Base-by-base conservation (phyloP, 2,329 filamentous ascomycete genomes). In the Penicillium sp. region DNA sequence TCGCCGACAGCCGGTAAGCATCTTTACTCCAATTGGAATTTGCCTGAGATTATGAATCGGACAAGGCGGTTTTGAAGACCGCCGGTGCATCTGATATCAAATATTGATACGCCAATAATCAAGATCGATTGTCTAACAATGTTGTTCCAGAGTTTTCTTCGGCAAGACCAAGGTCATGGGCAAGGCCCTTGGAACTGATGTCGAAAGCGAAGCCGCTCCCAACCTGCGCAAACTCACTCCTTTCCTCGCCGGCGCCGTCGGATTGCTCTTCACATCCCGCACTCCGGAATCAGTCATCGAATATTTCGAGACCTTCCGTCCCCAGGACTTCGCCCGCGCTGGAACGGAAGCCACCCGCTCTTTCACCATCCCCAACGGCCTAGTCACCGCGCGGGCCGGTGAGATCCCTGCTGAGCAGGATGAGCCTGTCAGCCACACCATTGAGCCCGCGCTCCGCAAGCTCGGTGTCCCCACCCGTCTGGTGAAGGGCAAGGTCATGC, bases 111-210 rank as follows among this genome's bases (percentile, higher is more conserved):
- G 42, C 44, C 29, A 46, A 53, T 35, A 41, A 21, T 25, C 32
- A 51, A 45, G 27, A 51, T 34, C 27, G 21, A 3, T 16, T 18
- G 25, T 52, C 39, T 57, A 46, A 50, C 31, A 42, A 54, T 42
- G n/a, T 39, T 7, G 47, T 52, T 55, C 5, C 67, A 94, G 92
- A 66, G 80, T 99, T 73, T 97, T 97, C 85, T 97, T 97, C 77
- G 94, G 93, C 78, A 99, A 97, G 81, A 97, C 93, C 57, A 97
- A 97, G 79, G 92, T 99, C 75, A 97, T 97, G 91, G 87, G 90
- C 67, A 93, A 94, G 77, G 92, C 94, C 54, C 88, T 99, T 27
- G 94, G 94, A 70, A 83, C 84, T 61, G 86, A 81, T 51, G 82
- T 86, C 63, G 88, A 89, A 69, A 88, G 90, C 68, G 90, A 92